phyloP scores from a whole-genome alignment of 441 rosid genomes.

The Gossypium trilobum region DNA sequence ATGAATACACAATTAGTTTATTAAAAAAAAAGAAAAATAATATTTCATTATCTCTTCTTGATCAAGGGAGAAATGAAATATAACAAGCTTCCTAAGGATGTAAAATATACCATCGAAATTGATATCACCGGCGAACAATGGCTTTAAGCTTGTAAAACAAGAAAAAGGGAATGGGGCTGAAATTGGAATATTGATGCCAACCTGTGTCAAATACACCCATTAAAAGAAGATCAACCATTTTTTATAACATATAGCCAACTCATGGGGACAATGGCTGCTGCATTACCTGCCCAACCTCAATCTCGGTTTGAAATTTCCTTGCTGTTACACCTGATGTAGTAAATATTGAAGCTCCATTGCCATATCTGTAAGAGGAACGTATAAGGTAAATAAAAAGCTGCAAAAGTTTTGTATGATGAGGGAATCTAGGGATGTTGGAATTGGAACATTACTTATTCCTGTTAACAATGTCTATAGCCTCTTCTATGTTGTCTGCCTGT shows the following conservation, averaged over 20 bases:
- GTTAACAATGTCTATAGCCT: slow-evolving; percentile 37
- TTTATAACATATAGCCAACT: not conserved
- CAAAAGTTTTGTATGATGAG: not conserved
- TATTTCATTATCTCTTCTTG: not conserved
- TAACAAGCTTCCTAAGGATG: not conserved
- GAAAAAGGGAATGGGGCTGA: slow-evolving; percentile 31
- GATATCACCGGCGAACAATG: slow-evolving; percentile 33
- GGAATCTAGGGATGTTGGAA: not conserved
- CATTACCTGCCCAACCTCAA: slow-evolving; percentile 39
- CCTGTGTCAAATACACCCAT: slow-evolving; percentile 18
- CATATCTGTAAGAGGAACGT: slow-evolving; percentile 22
- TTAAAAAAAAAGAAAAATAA: not conserved
- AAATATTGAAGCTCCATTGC: slow-evolving; percentile 43
- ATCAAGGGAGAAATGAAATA: not conserved
- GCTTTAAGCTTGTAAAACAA: slow-evolving; percentile 28
- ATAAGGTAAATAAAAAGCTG: not conserved
- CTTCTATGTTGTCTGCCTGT: slow-evolving; percentile 36
- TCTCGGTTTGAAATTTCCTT: slow-evolving; percentile 40
- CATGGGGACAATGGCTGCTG: not conserved
- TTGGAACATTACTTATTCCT: slow-evolving; percentile 27
- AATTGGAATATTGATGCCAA: slow-evolving; percentile 41
- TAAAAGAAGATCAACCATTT: not conserved
- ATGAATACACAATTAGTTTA: not conserved
- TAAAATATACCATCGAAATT: slow-evolving; percentile 29
- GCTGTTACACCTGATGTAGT: slow-evolving; percentile 35